phyloP scores from a whole-genome alignment of 177 flowering plant genomes.

The Vitis hybrid region DNA sequence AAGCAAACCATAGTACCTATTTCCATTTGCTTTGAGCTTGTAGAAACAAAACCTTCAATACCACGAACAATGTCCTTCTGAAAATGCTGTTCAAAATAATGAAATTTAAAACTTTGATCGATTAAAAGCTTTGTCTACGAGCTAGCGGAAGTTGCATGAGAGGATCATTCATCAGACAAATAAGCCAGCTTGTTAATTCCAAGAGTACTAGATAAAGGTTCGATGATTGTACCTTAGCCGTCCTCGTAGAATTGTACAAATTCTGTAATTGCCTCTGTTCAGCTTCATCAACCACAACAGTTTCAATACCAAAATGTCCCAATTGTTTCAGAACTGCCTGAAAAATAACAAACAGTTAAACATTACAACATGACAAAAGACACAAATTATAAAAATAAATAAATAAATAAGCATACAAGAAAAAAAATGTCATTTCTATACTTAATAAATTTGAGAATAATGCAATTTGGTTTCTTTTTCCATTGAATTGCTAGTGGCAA shows the following conservation, averaged over 20 bases:
- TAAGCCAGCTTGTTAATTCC: background rate
- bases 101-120: slow-evolving; percentile 1
- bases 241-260: slow-evolving; percentile 32
- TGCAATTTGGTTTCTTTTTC: no score
- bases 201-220: background rate
- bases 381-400: background rate
- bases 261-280: slow-evolving; percentile 31
- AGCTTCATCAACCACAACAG: slow-evolving; percentile 26
- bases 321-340: slow-evolving; percentile 41
- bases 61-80: slow-evolving; percentile 44
- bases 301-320: slow-evolving; percentile 28
- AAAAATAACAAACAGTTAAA: background rate
- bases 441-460: no score
- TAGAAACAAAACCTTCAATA: slow-evolving; percentile 29
- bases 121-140: background rate
- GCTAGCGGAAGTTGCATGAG: no score
- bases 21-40: slow-evolving; percentile 37
- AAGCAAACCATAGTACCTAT: slow-evolving; percentile 21
- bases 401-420: no score
- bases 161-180: background rate
- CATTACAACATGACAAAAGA: background rate
- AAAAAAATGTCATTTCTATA: no score
- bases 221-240: slow-evolving; percentile 33
- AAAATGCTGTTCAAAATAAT: slow-evolving; percentile 30
- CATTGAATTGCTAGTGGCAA: no score